Evolutionary conservation across 2,329 filamentous ascomycete species (phyloP), one percentile per base, ranked within the genome.

Genomic region (Diaporthe longicolla): DNA sequence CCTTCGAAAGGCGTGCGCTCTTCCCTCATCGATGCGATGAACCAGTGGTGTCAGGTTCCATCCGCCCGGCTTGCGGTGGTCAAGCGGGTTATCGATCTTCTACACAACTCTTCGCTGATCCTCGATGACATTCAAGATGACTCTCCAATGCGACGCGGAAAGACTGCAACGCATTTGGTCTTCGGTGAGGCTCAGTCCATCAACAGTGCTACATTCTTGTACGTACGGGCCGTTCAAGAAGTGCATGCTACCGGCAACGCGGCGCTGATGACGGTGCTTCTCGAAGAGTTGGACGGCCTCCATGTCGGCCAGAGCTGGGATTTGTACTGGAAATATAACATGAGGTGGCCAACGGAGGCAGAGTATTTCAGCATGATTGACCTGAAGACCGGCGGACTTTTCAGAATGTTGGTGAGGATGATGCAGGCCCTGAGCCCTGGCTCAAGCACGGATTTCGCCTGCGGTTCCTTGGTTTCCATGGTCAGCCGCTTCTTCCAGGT

Each of bases 361-460:
- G 77, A 80, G n/a, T 81, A 80, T 29, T 15, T 80, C 4, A 57
- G 73, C 17, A 80, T 81, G 79, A 71, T 80, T 0, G 76, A 79
- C 50, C 24, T 43, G 9, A 70, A 70, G 50, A 70, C 68, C 19
- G 68, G 68, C 37, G 68, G 50, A 9, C 35, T 70, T 4, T 70
- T 70, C 52, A 21, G 68, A 13, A 26, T 70, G 29, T 10, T 58
- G 35, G 50, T 45, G n/a, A 43, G 68, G 8, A 57, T 70, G 68
- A 70, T 70, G 68, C 43, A 57, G 50, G 29, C 32, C 10, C 52
- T 43, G 2, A 58, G 37, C 17, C 37, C 58, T 61, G 37, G 24
- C 10, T 24, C 58, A 7, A 45, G 37, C 5, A 61, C 58, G 5
- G 37, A 45, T 3, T 61, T 61, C 37, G 37, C 29, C 58, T 61